Base-by-base conservation (phyloP, 2,329 filamentous ascomycete species). In the Fusarium sarcochroum region DNA sequence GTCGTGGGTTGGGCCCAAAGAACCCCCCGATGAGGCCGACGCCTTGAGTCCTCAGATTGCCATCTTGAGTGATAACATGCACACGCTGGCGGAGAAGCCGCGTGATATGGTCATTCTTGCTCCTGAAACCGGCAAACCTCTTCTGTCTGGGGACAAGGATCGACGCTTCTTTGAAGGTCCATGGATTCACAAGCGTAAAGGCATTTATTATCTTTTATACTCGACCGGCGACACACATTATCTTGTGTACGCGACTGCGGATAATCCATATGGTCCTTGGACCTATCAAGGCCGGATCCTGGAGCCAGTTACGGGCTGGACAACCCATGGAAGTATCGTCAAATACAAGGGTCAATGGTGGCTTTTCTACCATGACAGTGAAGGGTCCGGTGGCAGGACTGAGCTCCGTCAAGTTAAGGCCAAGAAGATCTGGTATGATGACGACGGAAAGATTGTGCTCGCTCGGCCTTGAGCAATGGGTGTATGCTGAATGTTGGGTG, bases 391-490 rank as follows among this genome's bases (percentile, higher is more conserved):
- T 9, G 59, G 61, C 10, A 47, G 35, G 34, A 59, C 63, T 23
- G 58, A 25, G 2, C n/a, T 64, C 8, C 45, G 61, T 4, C 59
- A 64, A 14, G 61, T 64, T 0, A 64, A 64, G 45, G 61, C 61
- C 1, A 58, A 49, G 59, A 64, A 64, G 27, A 64, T 64, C 6
- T 64, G 59, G 59, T 64, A 64, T 23, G 51, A 64, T 11, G 35
- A 41, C 21, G 11, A 58, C 9, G 61, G 61, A 17, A 64, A 58
- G n/a, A 64, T 64, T 41, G 38, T 41, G 18, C 20, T 41, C 38
- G 6, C 27, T 27, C 27, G 8, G 9, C 27, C 27, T 10, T 27
- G 8, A 7, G 7, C 3, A 23, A 23, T 23, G 23, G 7, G 7
- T 4, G 23, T 7, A 23, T 23, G 7, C 23, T 7, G 23, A 23